Base-by-base conservation (phyloP, 108 stramenopile species). In the Cylindrotheca closterium region DNA sequence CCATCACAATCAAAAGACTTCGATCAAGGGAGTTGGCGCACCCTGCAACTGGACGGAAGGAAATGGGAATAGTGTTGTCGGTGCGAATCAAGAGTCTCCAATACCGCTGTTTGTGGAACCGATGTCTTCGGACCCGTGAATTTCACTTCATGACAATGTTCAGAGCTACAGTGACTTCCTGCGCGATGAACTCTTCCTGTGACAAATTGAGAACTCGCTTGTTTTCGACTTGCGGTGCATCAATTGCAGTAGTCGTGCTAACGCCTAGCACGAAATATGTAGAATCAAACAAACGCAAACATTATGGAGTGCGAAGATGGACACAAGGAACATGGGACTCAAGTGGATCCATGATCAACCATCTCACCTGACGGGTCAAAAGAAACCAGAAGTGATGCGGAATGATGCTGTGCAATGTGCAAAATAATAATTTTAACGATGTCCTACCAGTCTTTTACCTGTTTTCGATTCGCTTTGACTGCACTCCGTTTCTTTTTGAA, bases 401-500 rank as follows among this genome's bases (percentile, higher is more conserved):
- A n/a, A 10, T 1, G 8, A 51, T n/a, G 24, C 21, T 12, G 8
- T 10, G 24, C 21, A 12, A 19, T 24, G 19, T 10, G 18, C 22
- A 42, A 21, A n/a, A 45, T 15, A 45, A 45, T 45, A 45, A 12
- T 12, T 15, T 45, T 15, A 12, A 7, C 42, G 42, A 45, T 51
- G n/a, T 51, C 50, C 19, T 23, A 33, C 49, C 51, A 73, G 45
- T 47, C 58, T 31, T 73, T 63, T 30, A 73, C 58, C 42, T 42
- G 49, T 25, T 49, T 56, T 50, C 73, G 59, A 60, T 63, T 67
- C 12, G 32, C 22, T 34, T 74, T 74, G 19, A 50, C 60, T 51
- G 83, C 69, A 51, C 87, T 74, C 26, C 81, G 55, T 51, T 46
- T 66, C 55, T 70, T 70, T 60, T 94, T 94, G 54, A 70, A 73